Percentiles rank a stretch among this genome's conserved stretches.
phyloP scores from a whole-genome alignment of 345 rosid genomes.

The Pseudoturritis turrita region DNA sequence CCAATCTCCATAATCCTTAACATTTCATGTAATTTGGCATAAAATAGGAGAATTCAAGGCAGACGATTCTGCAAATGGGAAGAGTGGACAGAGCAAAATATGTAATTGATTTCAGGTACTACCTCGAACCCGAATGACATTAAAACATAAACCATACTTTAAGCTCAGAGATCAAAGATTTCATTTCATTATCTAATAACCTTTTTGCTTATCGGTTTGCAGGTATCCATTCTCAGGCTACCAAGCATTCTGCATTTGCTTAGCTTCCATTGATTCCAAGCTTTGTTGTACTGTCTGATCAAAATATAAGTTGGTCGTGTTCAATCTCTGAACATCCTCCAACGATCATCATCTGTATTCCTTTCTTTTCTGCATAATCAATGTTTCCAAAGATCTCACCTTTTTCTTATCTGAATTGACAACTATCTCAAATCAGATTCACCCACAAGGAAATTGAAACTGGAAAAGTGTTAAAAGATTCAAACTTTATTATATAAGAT shows the following conservation, averaged over 20 bases:
- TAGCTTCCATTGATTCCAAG: constrained; percentile 88
- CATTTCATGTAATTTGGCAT: background rate
- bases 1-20: background rate
- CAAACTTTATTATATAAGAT: constrained; percentile 24
- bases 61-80: constrained; percentile 83
- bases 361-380: background rate
- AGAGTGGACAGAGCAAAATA: constrained; percentile 66
- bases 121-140: background rate
- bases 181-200: background rate
- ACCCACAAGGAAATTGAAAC: background rate
- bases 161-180: background rate
- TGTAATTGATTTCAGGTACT: constrained; percentile 83
- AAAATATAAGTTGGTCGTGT: constrained; percentile 15
- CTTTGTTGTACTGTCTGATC: constrained; percentile 72
- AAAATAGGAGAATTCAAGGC: constrained; percentile 58
- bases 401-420: background rate
- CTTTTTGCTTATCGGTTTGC: constrained; percentile 17
- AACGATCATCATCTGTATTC: constrained; percentile 11
- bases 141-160: background rate
- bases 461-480: background rate
- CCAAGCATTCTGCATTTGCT: constrained; percentile 82
- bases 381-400: background rate
- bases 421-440: background rate
- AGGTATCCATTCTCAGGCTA: constrained; percentile 85
- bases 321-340: constrained; percentile 50